Evolutionary conservation across 768 basidiomycete species (phyloP), one percentile per base, ranked within the genome.

Genomic region (Pleurotus djamor): DNA sequence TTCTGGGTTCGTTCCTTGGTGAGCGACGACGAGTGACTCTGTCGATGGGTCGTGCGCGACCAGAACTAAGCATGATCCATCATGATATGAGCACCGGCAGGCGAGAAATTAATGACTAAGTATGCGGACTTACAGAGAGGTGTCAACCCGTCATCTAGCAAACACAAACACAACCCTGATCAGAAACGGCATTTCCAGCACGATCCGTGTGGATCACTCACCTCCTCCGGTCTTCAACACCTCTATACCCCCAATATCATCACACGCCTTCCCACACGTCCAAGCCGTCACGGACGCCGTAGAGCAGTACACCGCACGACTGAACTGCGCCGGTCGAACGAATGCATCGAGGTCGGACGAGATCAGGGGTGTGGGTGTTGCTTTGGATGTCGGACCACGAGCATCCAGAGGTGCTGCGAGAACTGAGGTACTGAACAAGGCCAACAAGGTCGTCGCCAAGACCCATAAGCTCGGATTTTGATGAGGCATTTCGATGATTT

Each of bases 1-100:
- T 1, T 61, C 44, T 12, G 70, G 61, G 44, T 77, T 65, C 9
- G 78, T 79, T 14, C 77, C 78, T 55, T 79, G 68, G 58, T 80
- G 78, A 16, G 76, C 75, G 12, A 80, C 74, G 35, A 78, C 72
- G 58, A 79, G 67, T 28, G 67, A 70, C 33, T 74, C 58, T 5
- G 65, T 65, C 2, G 65, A 58, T 4, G 65, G 66, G 57, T 78
- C 73, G 63, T 74, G 70, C 1, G 75, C 78, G 47, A 79, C 68
- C 58, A 69, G 76, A 59, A 71, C 74, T 75, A 52, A 47, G 21
- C 8, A 36, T 21, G 48, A 35, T 28, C 52, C 10, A 47, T 52
- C 47, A 60, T 33, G n/a, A 32, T 33, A 28, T 57, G 49, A n/a
- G 10, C 7, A 16, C 35, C 10, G 41, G 28, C 57, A 28, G 21